Base-by-base conservation (phyloP, 805 yeast species). In the Yarrowia alimentaria region DNA sequence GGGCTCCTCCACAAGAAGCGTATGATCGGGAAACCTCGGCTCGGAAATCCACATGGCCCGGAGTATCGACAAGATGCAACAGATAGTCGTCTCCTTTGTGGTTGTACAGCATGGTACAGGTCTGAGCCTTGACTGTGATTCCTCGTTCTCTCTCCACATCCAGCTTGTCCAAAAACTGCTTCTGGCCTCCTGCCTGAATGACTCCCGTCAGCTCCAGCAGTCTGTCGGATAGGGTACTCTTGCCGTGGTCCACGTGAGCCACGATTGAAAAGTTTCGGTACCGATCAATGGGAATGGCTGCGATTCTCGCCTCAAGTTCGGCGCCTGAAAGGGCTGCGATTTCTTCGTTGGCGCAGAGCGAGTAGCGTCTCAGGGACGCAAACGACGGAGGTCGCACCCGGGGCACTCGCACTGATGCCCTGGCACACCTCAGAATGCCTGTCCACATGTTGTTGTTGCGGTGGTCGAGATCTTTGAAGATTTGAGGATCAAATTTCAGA, bases 101-200 rank as follows among this genome's bases (percentile, higher is more conserved):
- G 26, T 74, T 73, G 64, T 89, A 89, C 54, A 93, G 74, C 97
- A 91, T 93, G 0, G 96, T 77, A 60, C 96, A 91, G 0, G 98
- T 93, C 63, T 93, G 98, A 0, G 98, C 98, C 66, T 91, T 91
- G 51, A 91, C 93, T 0, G 99, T 91, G 60, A 91, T 91, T 2
- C 99, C 99, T 60, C 99, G 72, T 67, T 91, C 98, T 63, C 95
- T 72, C 64, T 91, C 99, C 14, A 91, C 99, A 61, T 93, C 97
- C 54, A 91, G 69, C 61, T 83, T 85, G 64, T 91, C 99, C 56
- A 91, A 71, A 26, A 93, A 91, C 65, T 91, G 97, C 57, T 80
- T 81, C 61, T 85, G 86, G 48, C 61, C 58, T 1, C 89, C 88
- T 0, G 86, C 78, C 52, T 83, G 77, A 20, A 91, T 85, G 1